phyloP scores from a whole-genome alignment of 2,329 filamentous ascomycete species.

The Pyrenochaeta sp. region DNA sequence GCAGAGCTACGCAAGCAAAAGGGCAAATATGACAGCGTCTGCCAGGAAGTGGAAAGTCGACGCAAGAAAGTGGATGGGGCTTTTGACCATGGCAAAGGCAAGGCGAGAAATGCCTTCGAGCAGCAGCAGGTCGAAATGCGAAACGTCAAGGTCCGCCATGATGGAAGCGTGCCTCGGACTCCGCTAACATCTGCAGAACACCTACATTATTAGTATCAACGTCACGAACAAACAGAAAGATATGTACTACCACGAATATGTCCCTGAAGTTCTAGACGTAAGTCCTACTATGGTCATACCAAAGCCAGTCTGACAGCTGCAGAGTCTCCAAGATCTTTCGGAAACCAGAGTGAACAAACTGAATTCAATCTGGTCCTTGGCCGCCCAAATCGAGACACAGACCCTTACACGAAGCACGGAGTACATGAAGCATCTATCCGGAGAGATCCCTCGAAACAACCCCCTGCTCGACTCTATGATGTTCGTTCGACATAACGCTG shows the following conservation, averaged over 20 bases:
- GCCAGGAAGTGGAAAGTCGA: slow-evolving; percentile 92
- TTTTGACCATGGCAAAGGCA: slow-evolving; percentile 85
- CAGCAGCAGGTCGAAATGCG: slow-evolving; percentile 95
- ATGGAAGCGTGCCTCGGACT: not conserved
- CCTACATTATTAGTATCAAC: slow-evolving; percentile 95
- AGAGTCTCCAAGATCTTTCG: slow-evolving; percentile 85
- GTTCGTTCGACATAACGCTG: slow-evolving; percentile 93
- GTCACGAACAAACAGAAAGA: slow-evolving; percentile 98
- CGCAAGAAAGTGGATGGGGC: slow-evolving; percentile 94
- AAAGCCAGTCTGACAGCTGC: slow-evolving; percentile 12
- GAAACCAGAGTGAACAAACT: slow-evolving; percentile 86
- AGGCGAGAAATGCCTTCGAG: slow-evolving; percentile 89
- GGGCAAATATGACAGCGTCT: slow-evolving; percentile 88
- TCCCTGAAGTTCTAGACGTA: slow-evolving; percentile 92
- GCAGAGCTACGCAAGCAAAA: slow-evolving; percentile 88
- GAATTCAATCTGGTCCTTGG: slow-evolving; percentile 84
- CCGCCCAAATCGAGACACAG: slow-evolving; percentile 79
- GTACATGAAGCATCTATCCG: slow-evolving; percentile 74
- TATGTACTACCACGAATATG: slow-evolving; percentile 95
- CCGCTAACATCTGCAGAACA: slow-evolving; percentile 66
- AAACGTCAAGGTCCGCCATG: slow-evolving; percentile 72
- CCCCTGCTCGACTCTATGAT: slow-evolving; percentile 95
- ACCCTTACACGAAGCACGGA: slow-evolving; percentile 77
- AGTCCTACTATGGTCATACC: slow-evolving; percentile 11
- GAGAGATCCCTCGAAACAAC: slow-evolving; percentile 86